Conservation (phyloP, 164 flowering plant species). For the Platanus orientalis region DNA sequence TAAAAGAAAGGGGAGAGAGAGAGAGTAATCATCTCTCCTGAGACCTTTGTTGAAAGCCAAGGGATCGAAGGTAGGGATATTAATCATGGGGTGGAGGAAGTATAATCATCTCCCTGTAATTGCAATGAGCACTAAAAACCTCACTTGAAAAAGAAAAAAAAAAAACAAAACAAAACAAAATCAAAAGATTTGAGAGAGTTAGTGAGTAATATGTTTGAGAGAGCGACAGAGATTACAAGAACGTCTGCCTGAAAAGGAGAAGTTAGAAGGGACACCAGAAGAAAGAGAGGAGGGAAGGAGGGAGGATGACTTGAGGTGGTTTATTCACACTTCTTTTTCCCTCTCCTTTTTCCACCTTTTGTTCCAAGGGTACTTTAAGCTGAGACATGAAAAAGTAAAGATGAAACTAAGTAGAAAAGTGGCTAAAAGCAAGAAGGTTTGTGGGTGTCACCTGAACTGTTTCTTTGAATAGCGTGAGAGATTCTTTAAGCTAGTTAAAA, state of each 20-base stretch:
- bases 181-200: constrained; percentile 18
- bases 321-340: no score
- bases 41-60: constrained; percentile 51
- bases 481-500: constrained; percentile 30
- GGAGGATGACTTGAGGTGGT: not conserved
- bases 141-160: constrained; percentile 4
- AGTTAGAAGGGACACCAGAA: constrained; percentile 8
- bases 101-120: constrained; percentile 60
- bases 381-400: constrained; percentile 58
- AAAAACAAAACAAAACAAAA: no score
- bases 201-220: not conserved
- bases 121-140: constrained; percentile 34
- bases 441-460: constrained; percentile 57
- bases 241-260: constrained; percentile 20
- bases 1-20: no score
- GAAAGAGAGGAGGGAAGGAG: constrained; percentile 20
- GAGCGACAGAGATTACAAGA: constrained; percentile 19
- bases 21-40: constrained; percentile 36
- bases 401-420: constrained; percentile 36
- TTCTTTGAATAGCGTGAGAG: constrained; percentile 39
- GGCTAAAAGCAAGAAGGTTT: constrained; percentile 35
- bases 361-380: constrained; percentile 49
- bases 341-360: constrained; percentile 24
- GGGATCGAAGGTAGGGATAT: constrained; percentile 67
- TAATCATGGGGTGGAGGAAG: constrained; percentile 44